Percentiles rank a stretch among this genome's conserved stretches.
phyloP scores from a whole-genome alignment of 768 basidiomycete species.

The Filobasidium wieringae region DNA sequence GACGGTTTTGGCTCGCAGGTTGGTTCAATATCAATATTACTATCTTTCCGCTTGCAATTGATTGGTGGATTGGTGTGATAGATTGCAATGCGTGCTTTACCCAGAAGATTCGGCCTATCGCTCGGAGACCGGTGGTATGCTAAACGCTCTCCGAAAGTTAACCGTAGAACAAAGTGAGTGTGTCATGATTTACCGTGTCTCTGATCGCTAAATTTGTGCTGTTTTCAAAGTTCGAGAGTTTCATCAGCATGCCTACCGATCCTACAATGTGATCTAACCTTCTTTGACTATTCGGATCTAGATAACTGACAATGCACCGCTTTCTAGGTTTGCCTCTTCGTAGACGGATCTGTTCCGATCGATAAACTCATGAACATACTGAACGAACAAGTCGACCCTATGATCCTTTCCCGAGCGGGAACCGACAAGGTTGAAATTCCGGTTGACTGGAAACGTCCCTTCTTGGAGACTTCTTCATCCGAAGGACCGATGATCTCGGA shows the following conservation, averaged over 20 bases:
- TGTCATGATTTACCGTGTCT: not conserved
- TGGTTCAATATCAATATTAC: constrained; percentile 25
- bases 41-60: constrained; percentile 1
- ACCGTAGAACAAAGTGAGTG: constrained; percentile 79
- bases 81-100: constrained; percentile 68
- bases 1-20: constrained; percentile 82
- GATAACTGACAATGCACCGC: not conserved
- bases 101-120: constrained; percentile 75
- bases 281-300: not conserved
- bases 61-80: constrained; percentile 32
- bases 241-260: constrained; percentile 78
- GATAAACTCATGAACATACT: constrained; percentile 65
- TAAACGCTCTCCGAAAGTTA: constrained; percentile 76
- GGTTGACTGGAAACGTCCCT: constrained; percentile 80
- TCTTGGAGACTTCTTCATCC: constrained; percentile 73
- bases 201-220: not conserved
- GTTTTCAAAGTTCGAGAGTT: constrained; percentile 63
- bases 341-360: constrained; percentile 74
- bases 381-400: constrained; percentile 71
- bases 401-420: constrained; percentile 45
- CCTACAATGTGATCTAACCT: constrained; percentile 53
- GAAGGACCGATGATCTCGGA: constrained; percentile 32
- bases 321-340: constrained; percentile 53
- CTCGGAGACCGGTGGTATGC: constrained; percentile 91
- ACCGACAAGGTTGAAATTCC: constrained; percentile 42